These are phyloP conservation scores for Thalassiosira mediterranea DNA, from an alignment of 352 stramenopile genomes.

Conservation along the genomic window DNA sequence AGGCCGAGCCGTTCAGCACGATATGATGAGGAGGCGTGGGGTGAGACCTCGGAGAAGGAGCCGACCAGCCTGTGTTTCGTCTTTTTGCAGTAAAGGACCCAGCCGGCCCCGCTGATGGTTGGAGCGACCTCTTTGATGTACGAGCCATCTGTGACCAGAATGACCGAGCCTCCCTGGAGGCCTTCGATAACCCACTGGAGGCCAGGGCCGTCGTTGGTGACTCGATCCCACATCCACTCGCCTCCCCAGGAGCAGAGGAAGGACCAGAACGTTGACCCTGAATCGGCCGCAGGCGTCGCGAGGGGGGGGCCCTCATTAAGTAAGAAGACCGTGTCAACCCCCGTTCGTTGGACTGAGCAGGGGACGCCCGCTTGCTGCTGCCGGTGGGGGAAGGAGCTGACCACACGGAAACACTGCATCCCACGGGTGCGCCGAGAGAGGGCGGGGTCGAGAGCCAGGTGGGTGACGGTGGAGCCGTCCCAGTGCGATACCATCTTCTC, in stretches of 20 bases:
- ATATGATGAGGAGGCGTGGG: background rate
- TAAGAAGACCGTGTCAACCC: too few relatives aligned
- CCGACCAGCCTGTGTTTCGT: background rate
- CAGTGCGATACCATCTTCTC: background rate
- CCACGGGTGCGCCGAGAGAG: background rate
- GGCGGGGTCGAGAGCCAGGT: background rate
- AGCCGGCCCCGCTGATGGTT: constrained; percentile 10
- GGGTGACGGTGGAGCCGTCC: background rate
- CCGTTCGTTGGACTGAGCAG: too few relatives aligned
- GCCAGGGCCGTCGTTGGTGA: background rate
- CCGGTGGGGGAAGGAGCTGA: background rate
- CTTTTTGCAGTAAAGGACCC: constrained; percentile 2
- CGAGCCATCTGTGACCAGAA: constrained; percentile 19
- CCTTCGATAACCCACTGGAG: background rate
- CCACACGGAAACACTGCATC: background rate
- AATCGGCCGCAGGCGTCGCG: background rate
- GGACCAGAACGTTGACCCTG: too few relatives aligned
- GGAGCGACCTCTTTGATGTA: constrained; percentile 19
- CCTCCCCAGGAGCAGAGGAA: background rate
- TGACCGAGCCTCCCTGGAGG: background rate
- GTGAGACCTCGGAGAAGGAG: constrained; percentile 6
- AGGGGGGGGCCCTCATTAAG: background rate
- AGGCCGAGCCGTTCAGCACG: constrained; percentile 6
- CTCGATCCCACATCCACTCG: constrained; percentile 21
- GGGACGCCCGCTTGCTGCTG: background rate